Conservation (phyloP, 176 grass and related monocot species). For the Typha latifolia region DNA sequence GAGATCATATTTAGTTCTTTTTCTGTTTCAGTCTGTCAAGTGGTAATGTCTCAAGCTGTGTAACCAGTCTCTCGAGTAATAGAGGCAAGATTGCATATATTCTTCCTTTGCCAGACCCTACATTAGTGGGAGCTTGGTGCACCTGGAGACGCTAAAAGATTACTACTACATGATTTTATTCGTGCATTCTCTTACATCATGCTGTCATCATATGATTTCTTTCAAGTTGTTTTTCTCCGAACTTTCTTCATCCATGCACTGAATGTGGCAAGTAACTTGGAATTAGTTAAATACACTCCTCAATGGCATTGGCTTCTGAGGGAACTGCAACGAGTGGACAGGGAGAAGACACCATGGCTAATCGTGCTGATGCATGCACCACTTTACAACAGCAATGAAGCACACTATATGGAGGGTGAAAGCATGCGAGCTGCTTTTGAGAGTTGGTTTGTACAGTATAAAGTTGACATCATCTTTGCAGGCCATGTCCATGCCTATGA, state of each 20-base stretch:
- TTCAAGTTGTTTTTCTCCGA: not conserved
- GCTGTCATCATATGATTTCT: not conserved
- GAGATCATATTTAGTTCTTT: too few relatives aligned
- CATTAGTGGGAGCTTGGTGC: too few relatives aligned
- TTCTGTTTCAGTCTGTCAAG: too few relatives aligned
- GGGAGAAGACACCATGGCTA: slow-evolving; percentile 99
- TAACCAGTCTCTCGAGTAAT: too few relatives aligned
- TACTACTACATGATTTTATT: too few relatives aligned
- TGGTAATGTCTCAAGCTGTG: too few relatives aligned
- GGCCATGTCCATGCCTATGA: slow-evolving; percentile 97
- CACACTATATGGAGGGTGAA: slow-evolving; percentile 93
- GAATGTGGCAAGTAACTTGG: not conserved
- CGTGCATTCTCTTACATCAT: not conserved
- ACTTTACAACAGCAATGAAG: slow-evolving; percentile 84
- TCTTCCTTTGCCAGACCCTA: too few relatives aligned
- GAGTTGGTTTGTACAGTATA: slow-evolving; percentile 83
- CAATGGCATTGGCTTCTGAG: slow-evolving; percentile 71
- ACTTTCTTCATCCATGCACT: not conserved
- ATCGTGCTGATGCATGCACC: slow-evolving; percentile 93
- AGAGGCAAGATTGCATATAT: too few relatives aligned
- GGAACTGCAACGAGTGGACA: slow-evolving; percentile 65
- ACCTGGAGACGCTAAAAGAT: too few relatives aligned
- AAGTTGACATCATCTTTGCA: slow-evolving; percentile 82
- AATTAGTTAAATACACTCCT: slow-evolving; percentile 87
- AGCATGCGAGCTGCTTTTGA: slow-evolving; percentile 82